A percentile compares a stretch with the other conserved stretches of the same genome.
Conservation (phyloP, 345 rosid genomes). For the Euphorbia pulcherrima region DNA sequence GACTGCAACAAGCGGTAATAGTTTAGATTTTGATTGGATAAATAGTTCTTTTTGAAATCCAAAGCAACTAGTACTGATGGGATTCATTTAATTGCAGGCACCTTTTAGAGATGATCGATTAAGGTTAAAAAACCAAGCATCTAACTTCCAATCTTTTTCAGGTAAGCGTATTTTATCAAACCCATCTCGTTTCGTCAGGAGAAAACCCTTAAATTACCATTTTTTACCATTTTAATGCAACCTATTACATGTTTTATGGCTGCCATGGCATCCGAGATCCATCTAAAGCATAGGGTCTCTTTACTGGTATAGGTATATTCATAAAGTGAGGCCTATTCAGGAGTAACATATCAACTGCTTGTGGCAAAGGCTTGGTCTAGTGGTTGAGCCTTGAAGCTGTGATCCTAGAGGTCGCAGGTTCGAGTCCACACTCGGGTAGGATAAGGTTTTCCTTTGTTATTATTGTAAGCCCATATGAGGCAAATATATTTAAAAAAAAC, state of each 20-base stretch:
- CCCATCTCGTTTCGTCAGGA: neutral
- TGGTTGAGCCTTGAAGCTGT: too few relatives aligned
- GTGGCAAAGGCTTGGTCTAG: too few relatives aligned
- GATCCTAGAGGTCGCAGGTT: too few relatives aligned
- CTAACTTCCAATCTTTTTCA: constrained; percentile 57
- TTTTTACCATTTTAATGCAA: neutral
- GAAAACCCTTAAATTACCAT: neutral
- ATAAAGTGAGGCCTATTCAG: constrained; percentile 3
- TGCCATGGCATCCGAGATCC: neutral
- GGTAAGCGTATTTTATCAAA: constrained; percentile 36
- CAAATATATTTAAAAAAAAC: too few relatives aligned
- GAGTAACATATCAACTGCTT: neutral
- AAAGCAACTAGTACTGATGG: constrained; percentile 1
- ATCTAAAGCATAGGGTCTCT: neutral
- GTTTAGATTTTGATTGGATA: neutral
- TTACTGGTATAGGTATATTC: neutral
- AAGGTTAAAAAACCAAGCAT: constrained; percentile 40
- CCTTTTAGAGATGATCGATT: constrained; percentile 54
- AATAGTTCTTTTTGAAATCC: neutral
- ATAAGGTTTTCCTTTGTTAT: too few relatives aligned
- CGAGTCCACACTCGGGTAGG: too few relatives aligned
- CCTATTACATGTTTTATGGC: neutral
- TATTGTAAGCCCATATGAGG: too few relatives aligned
- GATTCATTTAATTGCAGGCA: constrained; percentile 45
- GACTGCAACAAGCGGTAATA: constrained; percentile 74